Evolutionary conservation across 1,139 yeast species (phyloP), one percentile per base, ranked within the genome.

Genomic region (Suhomyces taliae): DNA sequence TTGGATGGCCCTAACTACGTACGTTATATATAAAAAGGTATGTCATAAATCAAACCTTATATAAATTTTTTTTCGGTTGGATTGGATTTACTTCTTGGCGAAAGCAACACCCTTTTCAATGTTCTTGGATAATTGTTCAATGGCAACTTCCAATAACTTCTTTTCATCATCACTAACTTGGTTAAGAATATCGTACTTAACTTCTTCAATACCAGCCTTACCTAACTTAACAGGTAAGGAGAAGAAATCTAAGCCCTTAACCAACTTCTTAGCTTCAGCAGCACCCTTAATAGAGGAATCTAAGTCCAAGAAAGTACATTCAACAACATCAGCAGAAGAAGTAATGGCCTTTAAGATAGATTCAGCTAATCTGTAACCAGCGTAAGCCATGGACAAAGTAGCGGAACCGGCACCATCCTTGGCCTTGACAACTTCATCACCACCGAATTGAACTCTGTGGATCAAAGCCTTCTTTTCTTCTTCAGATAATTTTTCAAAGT

Each of bases 331-430:
- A 52, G 70, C 69, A 64, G 84, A 85, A 7, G 57, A 49, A 39
- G 53, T 46, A 56, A 86, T 72, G 62, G 91, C 89, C 70, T 82
- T 78, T 67, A 93, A 81, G 53, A 93, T 91, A 43, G 96, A 81
- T 69, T 86, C 87, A 53, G 97, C 95, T 66, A 90, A 89, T 72
- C 87, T 84, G 66, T 95, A 95, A 75, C 97, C 98, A 49, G 98
- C 99, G 69, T 87, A 91, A 55, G 98, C 98, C 99, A 93, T 93
- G 51, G 98, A 91, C 67, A 93, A 81, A 56, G 99, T 93, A 63
- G 98, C 99, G 49, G 97, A 90, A 67, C 99, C 99, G 60, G 97
- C 97, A 74, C 99, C 99, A 65, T 88, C 85, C 83, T 93, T 93
- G 63, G 98, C 98, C 79, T 91, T 85, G 67, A 93, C 98, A 60